Base-by-base conservation (phyloP, 352 stramenopile genomes). In the Phytophthora melonis region DNA sequence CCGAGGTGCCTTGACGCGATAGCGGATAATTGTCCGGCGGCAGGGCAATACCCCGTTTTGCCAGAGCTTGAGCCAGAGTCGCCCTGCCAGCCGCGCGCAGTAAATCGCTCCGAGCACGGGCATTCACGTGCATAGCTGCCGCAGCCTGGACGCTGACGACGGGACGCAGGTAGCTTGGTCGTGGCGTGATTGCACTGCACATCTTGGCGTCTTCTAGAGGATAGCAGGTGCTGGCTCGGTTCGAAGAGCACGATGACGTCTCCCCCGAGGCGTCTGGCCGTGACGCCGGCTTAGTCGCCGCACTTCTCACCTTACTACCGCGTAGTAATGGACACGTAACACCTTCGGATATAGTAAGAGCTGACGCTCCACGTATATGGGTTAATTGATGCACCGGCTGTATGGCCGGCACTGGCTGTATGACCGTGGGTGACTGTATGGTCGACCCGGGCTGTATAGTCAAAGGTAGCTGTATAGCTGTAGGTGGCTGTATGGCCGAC, bases 391-490 rank as follows among this genome's bases (percentile, higher is more conserved):
- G 61, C 54, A 25, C 34, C 34, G 60, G 36, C 36, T 68, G 61
- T 61, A 68, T 61, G 39, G 25, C 53, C 61, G 9, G 25, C 16
- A 54, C 36, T 55, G 62, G 52, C 34, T 68, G 23, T 68, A 68
- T 61, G 36, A 52, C 62, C 52, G 50, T 47, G 25, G 62, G 62
- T 13, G 23, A 56, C 36, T 68, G 52, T 62, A 56, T 68, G 50
- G 52, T 55, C 52, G 23, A 58, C 49, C 34, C 49, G 36, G 61
- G 60, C 32, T 47, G 52, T 68, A 62, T 66, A 50, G 47, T n/a
- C n/a, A n/a, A n/a, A n/a, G n/a, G 45, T 23, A 23, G 45, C 45
- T 53, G 45, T 53, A 53, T 61, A 55, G 39, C 53, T 52, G 25
- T 27, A 8, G 34, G 18, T 55, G 62, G 52, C 34, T 68, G 23